Evolutionary conservation across 768 basidiomycete species (phyloP).

Genomic region (Pulveroboletus sp.): DNA sequence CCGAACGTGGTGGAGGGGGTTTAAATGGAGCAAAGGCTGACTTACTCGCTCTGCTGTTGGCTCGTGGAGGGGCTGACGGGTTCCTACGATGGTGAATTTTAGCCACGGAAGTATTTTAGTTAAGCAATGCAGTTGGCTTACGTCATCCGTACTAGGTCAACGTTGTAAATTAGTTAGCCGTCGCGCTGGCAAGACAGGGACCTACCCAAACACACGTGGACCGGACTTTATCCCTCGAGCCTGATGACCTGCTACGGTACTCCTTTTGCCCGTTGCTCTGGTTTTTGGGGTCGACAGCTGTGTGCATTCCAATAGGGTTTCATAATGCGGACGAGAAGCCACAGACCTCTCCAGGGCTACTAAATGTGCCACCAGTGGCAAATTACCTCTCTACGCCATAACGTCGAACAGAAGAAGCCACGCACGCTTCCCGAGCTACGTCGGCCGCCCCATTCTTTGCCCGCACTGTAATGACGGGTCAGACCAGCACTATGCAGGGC

Average conservation of each 20-base stretch:
- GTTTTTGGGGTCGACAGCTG: slow-evolving; percentile 39
- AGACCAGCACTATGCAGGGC: background rate
- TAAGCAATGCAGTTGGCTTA: slow-evolving; percentile 22
- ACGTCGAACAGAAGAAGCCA: slow-evolving; percentile 6
- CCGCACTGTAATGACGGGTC: slow-evolving; percentile 11
- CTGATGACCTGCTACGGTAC: background rate
- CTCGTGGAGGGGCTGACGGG: slow-evolving; percentile 23
- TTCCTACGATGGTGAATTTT: slow-evolving; percentile 17
- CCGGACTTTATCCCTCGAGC: slow-evolving; percentile 20
- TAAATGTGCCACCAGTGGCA: slow-evolving; percentile 14
- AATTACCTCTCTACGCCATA: slow-evolving; percentile 1
- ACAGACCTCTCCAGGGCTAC: slow-evolving; percentile 25
- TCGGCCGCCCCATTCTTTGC: slow-evolving; percentile 9
- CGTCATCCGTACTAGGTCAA: slow-evolving; percentile 29
- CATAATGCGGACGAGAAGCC: slow-evolving; percentile 1
- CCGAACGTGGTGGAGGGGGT: slow-evolving; percentile 8
- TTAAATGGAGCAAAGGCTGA: slow-evolving; percentile 21
- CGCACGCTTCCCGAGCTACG: slow-evolving; percentile 18
- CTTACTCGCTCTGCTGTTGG: slow-evolving; percentile 28
- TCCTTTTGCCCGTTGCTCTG: slow-evolving; percentile 29
- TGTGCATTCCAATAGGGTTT: slow-evolving; percentile 1
- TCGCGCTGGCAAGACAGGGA: background rate
- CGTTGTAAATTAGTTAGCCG: background rate
- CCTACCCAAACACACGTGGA: slow-evolving; percentile 11
- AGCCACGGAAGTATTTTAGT: slow-evolving; percentile 12